Evolutionary conservation across 495 filamentous ascomycete genomes (phyloP).

Genomic region (Astrocystis sublimbata): DNA sequence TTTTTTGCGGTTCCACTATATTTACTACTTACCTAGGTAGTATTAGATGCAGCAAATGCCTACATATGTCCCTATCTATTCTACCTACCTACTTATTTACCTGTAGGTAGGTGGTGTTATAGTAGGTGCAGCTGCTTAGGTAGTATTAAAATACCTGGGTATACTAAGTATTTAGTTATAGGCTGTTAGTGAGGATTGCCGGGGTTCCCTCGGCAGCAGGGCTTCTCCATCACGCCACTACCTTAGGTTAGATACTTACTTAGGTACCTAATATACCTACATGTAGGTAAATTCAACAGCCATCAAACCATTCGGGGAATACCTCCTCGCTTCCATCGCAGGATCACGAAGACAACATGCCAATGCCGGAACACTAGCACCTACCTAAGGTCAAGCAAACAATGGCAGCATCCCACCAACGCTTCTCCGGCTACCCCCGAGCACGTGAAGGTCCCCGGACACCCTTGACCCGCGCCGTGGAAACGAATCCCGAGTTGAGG

Average conservation of each 20-base stretch:
- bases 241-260: too few species aligned
- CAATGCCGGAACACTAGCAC: not conserved
- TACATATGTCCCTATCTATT: too few species aligned
- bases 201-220: not conserved
- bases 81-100: too few species aligned
- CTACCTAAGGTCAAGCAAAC: not conserved
- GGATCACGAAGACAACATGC: not conserved
- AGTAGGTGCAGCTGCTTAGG: too few species aligned
- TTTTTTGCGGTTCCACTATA: too few species aligned
- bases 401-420: conserved; percentile 16
- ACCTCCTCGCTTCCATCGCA: not conserved
- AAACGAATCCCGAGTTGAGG: conserved; percentile 30
- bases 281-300: not conserved
- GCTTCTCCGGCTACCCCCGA: conserved; percentile 30
- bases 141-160: too few species aligned
- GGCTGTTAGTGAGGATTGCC: too few species aligned
- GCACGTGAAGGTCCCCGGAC: conserved; percentile 28
- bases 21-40: too few species aligned
- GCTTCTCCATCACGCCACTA: not conserved
- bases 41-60: too few species aligned
- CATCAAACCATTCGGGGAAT: not conserved
- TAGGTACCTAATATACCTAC: too few species aligned
- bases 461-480: conserved; percentile 9
- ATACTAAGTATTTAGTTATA: too few species aligned
- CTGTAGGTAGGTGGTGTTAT: too few species aligned